Evolutionary conservation across 129 eudicot genomes (phyloP), one percentile per base, ranked within the genome.

Genomic region (Ambrosia artemisiifolia): DNA sequence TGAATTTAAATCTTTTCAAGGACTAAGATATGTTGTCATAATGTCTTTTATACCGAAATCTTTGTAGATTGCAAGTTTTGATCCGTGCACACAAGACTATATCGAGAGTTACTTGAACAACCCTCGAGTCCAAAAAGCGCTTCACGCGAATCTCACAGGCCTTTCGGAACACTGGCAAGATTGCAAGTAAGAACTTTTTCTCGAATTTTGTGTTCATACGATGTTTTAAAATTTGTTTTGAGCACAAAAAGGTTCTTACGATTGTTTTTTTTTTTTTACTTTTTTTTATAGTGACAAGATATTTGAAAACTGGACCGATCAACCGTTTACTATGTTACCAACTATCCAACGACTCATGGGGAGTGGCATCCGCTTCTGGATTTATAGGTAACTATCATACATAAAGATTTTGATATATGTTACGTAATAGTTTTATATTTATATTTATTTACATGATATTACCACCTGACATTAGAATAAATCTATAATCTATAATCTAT

Each of bases 351-450:
- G 78, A 65, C 57, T 86, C 75, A 82, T 82, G 88, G 60, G 53
- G 43, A 84, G 83, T 46, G 92, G 88, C 42, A 71, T 88, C 20
- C 78, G 84, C 11, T 78, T 85, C 70, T 85, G 95, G 95, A 55
- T 88, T 54, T 88, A 75, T 20, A 88, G 95, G 95, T 88, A 74
- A 53, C 30, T 19, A 6, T 7, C 38, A 12, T 35, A 20, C 13
- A 38, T 0, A 2, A 3, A 18, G 4, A 13, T 30, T 18, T 42
- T 0, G 3, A 7, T 10, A 34, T 11, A 4, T 36, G 44, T 40
- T 40, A 19, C 24, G 1, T 44, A 12, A 12, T 11, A 3, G 0
- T n/a, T 53, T 54, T 62, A 6, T 61, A 7, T n/a, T 7, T n/a
- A 5, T 28, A 2, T 24, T 59, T 30, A 3, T 61, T 33, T 14